Conservation (phyloP, 2,329 filamentous ascomycete genomes). For the Blumeria hordei region DNA sequence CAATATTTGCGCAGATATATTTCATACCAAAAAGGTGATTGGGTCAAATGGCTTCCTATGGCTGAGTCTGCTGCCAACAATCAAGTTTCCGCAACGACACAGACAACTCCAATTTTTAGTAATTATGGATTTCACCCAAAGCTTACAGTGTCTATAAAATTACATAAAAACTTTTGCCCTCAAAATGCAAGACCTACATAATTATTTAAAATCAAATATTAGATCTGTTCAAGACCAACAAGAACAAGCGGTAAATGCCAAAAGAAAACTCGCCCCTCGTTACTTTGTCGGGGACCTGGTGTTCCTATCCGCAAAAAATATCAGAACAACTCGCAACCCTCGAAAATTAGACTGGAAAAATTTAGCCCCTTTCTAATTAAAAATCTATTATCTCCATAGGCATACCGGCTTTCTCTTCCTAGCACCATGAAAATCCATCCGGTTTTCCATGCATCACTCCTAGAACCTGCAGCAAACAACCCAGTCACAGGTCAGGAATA, state of each 20-base stretch:
- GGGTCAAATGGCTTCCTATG: slow-evolving; percentile 1
- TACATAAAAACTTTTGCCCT: background rate
- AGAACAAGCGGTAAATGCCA: background rate
- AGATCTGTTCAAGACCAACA: background rate
- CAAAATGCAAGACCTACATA: background rate
- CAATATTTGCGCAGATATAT: slow-evolving; percentile 2
- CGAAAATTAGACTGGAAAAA: background rate
- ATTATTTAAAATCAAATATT: background rate
- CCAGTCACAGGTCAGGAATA: no score
- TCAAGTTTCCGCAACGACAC: background rate
- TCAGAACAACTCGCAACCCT: background rate
- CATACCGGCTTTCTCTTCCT: background rate
- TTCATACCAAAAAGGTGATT: slow-evolving; percentile 3
- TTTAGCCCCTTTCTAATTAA: slow-evolving; percentile 1
- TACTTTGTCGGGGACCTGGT: background rate
- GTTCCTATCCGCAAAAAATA: background rate
- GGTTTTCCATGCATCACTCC: slow-evolving; percentile 1
- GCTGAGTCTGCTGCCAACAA: slow-evolving; percentile 2
- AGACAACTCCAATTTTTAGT: background rate
- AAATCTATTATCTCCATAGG: background rate
- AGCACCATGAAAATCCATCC: slow-evolving; percentile 1
- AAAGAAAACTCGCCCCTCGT: background rate
- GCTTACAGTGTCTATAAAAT: background rate
- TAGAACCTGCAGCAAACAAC: slow-evolving; percentile 1
- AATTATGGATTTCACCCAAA: background rate